These are phyloP conservation scores for Bipolaris victoriae DNA, from an alignment of 2,329 filamentous ascomycete genomes.

Conservation along the genomic window DNA sequence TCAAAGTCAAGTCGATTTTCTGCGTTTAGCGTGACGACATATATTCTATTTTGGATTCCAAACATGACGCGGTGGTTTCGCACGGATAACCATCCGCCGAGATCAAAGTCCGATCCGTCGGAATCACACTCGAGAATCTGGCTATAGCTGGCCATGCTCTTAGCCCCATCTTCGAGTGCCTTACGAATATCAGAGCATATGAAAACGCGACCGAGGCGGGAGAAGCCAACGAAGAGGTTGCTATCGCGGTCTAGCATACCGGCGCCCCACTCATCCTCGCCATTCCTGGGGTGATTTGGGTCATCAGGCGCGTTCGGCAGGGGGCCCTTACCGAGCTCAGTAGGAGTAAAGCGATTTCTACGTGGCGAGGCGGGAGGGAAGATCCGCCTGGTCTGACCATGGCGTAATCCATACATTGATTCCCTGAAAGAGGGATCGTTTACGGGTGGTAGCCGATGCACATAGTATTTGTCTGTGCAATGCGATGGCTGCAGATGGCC, in stretches of 20 bases:
- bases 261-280: conserved; percentile 14
- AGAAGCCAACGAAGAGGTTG: conserved; percentile 13
- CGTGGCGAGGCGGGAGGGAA: conserved; percentile 7
- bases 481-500: conserved; percentile 9
- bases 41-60: conserved; percentile 4
- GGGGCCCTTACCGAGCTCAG: background rate
- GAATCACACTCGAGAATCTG: conserved; percentile 11
- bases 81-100: conserved; percentile 9
- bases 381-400: background rate
- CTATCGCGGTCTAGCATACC: conserved; percentile 15
- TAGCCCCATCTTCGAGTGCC: conserved; percentile 2
- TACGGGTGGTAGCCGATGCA: background rate
- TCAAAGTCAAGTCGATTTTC: background rate
- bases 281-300: background rate
- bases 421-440: background rate
- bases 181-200: conserved; percentile 9
- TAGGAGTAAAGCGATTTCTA: conserved; percentile 6
- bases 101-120: conserved; percentile 4
- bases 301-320: conserved; percentile 5
- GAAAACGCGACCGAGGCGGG: conserved; percentile 8
- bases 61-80: conserved; percentile 12
- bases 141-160: background rate
- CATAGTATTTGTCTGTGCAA: conserved; percentile 9
- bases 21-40: background rate
- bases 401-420: background rate